Evolutionary conservation across 2,329 filamentous ascomycete species (phyloP).

Genomic region (Aspergillus intermedius): DNA sequence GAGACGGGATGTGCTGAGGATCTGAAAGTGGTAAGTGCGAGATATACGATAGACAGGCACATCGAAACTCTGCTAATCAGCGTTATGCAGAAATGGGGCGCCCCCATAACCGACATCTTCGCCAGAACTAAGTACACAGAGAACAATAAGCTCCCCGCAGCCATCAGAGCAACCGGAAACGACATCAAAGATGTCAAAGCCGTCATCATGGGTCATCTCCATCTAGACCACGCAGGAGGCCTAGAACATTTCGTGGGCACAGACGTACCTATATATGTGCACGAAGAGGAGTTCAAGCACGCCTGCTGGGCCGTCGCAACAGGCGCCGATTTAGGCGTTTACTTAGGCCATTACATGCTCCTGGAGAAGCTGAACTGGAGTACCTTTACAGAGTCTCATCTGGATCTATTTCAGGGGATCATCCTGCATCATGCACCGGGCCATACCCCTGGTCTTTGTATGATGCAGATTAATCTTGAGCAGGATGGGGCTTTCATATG

Average conservation of each 20-base stretch:
- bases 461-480: constrained; percentile 9
- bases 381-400: constrained; percentile 5
- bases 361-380: constrained; percentile 2
- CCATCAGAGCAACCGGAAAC: constrained; percentile 6
- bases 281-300: constrained; percentile 5
- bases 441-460: constrained; percentile 4
- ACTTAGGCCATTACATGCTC: constrained; percentile 9
- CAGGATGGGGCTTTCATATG: constrained; percentile 7
- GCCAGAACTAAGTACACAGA: neutral
- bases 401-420: constrained; percentile 9
- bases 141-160: neutral
- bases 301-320: constrained; percentile 9
- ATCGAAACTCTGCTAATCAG: too few species aligned
- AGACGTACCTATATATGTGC: constrained; percentile 8
- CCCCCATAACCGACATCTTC: neutral
- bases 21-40: neutral
- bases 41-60: too few species aligned
- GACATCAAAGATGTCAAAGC: constrained; percentile 6
- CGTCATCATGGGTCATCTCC: constrained; percentile 9
- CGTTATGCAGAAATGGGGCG: neutral
- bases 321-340: constrained; percentile 5
- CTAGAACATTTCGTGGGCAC: constrained; percentile 5
- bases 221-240: constrained; percentile 7
- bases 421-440: constrained; percentile 7
- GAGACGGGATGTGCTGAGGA: neutral